Percentiles rank a stretch among this genome's conserved stretches.
Conservation (phyloP, 2,329 filamentous ascomycete species). For the Ophiostoma tasmaniense region DNA sequence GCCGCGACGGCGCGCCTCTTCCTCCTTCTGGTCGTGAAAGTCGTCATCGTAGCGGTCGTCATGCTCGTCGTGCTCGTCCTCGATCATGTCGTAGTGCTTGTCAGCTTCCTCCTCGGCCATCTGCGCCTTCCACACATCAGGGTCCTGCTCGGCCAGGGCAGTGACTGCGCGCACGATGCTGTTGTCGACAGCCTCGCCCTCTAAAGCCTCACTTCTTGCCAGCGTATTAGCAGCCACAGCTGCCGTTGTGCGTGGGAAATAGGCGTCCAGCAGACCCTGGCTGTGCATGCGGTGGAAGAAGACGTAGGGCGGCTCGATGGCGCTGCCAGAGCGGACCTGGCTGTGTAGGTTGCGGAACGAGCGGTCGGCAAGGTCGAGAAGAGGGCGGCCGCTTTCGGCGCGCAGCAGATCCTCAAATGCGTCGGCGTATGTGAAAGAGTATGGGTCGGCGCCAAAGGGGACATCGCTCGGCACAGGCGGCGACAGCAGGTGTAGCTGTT, state of each 20-base stretch:
- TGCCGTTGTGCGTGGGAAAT: conserved; percentile 24
- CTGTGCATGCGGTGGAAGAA: conserved; percentile 33
- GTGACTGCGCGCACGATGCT: conserved; percentile 16
- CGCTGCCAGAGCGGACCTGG: conserved; percentile 20
- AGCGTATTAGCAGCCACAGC: neutral
- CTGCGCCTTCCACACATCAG: conserved; percentile 20
- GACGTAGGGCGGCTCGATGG: conserved; percentile 34
- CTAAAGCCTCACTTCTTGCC: neutral
- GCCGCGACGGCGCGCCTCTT: neutral
- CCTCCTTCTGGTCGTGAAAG: neutral
- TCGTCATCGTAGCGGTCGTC: conserved; percentile 8
- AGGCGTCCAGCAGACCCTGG: conserved; percentile 31
- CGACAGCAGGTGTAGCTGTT: conserved; percentile 29
- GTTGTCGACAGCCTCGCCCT: conserved; percentile 3
- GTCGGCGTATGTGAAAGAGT: conserved; percentile 44
- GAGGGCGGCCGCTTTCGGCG: conserved; percentile 34
- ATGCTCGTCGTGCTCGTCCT: neutral
- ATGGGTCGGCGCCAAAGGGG: conserved; percentile 30
- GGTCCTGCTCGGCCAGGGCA: conserved; percentile 11
- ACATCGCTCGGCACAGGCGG: conserved; percentile 41
- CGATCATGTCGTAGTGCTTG: conserved; percentile 1
- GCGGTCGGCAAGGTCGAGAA: conserved; percentile 33
- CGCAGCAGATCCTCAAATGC: conserved; percentile 50
- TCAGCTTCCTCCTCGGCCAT: conserved; percentile 14
- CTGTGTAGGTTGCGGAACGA: conserved; percentile 27